Evolutionary conservation across 1,139 yeast genomes (phyloP).

Genomic region (Nakaseomyces glabratus): DNA sequence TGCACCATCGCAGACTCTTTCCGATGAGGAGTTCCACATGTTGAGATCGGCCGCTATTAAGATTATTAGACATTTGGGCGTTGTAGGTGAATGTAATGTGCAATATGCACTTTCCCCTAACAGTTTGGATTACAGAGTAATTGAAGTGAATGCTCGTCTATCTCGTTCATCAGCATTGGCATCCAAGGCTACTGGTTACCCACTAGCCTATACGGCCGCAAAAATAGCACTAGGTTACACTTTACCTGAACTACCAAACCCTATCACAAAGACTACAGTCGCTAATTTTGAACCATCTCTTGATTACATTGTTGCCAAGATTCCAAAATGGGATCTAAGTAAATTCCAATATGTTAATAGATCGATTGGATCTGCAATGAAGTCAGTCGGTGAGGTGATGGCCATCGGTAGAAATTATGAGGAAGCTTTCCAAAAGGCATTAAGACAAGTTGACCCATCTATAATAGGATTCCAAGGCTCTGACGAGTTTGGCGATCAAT

Average conservation of each 20-base stretch:
- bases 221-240: slow-evolving; percentile 93
- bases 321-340: slow-evolving; percentile 96
- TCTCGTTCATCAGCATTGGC: slow-evolving; percentile 97
- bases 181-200: slow-evolving; percentile 97
- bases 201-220: slow-evolving; percentile 97
- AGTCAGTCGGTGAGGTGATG: slow-evolving; percentile 99
- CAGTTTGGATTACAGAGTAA: slow-evolving; percentile 90
- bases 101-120: slow-evolving; percentile 95
- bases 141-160: slow-evolving; percentile 94
- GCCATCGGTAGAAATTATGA: slow-evolving; percentile 97
- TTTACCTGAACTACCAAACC: slow-evolving; percentile 89
- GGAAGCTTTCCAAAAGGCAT: slow-evolving; percentile 96
- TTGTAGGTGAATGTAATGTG: slow-evolving; percentile 98
- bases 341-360: slow-evolving; percentile 93
- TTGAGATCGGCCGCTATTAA: slow-evolving; percentile 94
- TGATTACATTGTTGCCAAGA: slow-evolving; percentile 93
- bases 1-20: slow-evolving; percentile 95
- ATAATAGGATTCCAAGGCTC: slow-evolving; percentile 88
- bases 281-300: slow-evolving; percentile 96
- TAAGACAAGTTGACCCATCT: slow-evolving; percentile 93
- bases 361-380: slow-evolving; percentile 92
- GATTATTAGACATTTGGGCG: slow-evolving; percentile 95
- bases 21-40: slow-evolving; percentile 97
- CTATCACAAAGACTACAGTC: slow-evolving; percentile 90
- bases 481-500: slow-evolving; percentile 48